phyloP scores from a whole-genome alignment of 179 eudicot genomes.

The Pouteria campechiana region DNA sequence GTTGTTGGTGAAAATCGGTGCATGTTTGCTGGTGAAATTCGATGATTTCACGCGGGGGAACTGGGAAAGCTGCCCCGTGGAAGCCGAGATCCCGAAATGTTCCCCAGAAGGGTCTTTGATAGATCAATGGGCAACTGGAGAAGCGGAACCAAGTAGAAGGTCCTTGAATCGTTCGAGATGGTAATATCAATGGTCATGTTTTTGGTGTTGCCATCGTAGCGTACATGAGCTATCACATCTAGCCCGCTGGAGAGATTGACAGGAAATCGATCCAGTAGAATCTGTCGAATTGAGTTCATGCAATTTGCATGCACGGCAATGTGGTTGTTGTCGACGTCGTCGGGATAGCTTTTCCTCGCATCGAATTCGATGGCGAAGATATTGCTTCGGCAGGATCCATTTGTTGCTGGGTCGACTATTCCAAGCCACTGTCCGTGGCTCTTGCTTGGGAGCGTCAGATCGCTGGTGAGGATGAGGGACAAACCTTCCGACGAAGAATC shows the following conservation, averaged over 20 bases:
- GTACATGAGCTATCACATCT: conserved; percentile 9
- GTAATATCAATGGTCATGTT: conserved; percentile 12
- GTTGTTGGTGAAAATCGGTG: no score
- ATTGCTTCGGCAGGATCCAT: conserved; percentile 9
- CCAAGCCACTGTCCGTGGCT: conserved; percentile 28
- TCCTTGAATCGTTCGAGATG: not conserved
- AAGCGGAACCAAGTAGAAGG: not conserved
- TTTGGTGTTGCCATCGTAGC: conserved; percentile 13
- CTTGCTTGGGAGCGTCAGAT: conserved; percentile 7
- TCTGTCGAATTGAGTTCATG: conserved; percentile 4
- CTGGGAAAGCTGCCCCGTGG: conserved; percentile 17
- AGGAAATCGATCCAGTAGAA: conserved; percentile 6
- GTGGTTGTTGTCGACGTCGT: conserved; percentile 25
- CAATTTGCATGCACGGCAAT: conserved; percentile 22
- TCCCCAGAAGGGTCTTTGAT: conserved; percentile 4
- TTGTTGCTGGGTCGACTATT: conserved; percentile 16
- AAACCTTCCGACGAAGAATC: no score
- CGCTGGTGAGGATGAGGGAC: conserved; percentile 17
- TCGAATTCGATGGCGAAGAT: conserved; percentile 29
- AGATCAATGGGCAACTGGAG: conserved; percentile 16
- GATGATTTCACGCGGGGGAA: conserved; percentile 22
- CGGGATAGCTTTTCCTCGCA: conserved; percentile 17
- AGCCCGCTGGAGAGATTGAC: conserved; percentile 6
- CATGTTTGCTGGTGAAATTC: conserved; percentile 14
- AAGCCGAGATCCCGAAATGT: conserved; percentile 30